Conservation (phyloP, 768 basidiomycete genomes). For the Boletus huronensis region DNA sequence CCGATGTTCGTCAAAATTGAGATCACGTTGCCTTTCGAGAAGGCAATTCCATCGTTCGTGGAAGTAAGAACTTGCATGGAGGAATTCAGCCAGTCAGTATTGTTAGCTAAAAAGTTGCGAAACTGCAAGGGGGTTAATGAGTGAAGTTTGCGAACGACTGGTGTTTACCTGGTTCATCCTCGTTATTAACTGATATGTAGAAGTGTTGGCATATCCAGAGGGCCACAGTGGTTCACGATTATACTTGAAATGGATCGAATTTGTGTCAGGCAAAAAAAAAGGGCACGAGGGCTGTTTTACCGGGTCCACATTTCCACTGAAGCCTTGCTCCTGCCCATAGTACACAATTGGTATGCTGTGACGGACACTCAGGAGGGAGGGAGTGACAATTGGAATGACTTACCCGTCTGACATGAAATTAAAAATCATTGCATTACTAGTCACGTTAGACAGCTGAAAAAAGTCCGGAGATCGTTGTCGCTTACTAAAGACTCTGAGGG, state of each 20-base stretch:
- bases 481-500: conserved; percentile 65
- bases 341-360: conserved; percentile 72
- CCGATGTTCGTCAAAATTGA: conserved; percentile 69
- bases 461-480: background rate
- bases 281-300: conserved; percentile 34
- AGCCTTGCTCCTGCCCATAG: conserved; percentile 76
- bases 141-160: background rate
- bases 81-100: conserved; percentile 48
- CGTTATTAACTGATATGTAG: conserved; percentile 54
- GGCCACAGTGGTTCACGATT: conserved; percentile 80
- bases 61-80: conserved; percentile 49
- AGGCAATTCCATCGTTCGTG: conserved; percentile 50
- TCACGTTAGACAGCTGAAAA: conserved; percentile 12
- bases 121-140: conserved; percentile 35
- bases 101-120: conserved; percentile 61
- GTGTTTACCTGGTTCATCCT: conserved; percentile 53
- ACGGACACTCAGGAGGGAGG: background rate
- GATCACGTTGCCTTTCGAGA: conserved; percentile 62
- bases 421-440: conserved; percentile 70
- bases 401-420: conserved; percentile 73
- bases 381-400: background rate
- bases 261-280: background rate
- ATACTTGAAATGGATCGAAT: conserved; percentile 35
- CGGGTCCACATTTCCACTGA: conserved; percentile 62
- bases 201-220: conserved; percentile 57